These are phyloP conservation scores for Pseudogymnoascus sp. DNA, from an alignment of 2,329 filamentous ascomycete genomes.

Conservation along the genomic window DNA sequence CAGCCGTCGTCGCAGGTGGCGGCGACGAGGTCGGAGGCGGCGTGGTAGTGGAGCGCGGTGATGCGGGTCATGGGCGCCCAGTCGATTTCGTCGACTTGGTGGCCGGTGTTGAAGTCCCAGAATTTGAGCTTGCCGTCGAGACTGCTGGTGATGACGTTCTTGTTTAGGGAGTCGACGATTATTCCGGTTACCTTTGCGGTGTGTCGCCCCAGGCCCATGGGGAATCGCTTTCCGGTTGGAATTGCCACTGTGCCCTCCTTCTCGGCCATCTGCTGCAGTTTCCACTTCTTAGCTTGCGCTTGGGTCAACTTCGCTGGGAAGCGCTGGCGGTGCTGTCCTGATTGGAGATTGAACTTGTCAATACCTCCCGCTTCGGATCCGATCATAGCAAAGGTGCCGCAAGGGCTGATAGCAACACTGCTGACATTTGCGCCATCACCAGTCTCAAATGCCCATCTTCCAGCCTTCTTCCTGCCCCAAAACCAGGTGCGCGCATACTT, in stretches of 20 bases:
- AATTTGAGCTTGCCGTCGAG: conserved; percentile 93
- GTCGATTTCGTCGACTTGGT: conserved; percentile 69
- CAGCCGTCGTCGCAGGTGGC: conserved; percentile 83
- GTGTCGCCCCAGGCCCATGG: conserved; percentile 58
- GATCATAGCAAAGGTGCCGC: conserved; percentile 86
- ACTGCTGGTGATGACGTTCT: conserved; percentile 74
- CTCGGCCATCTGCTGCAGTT: conserved; percentile 48
- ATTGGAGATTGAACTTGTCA: conserved; percentile 96
- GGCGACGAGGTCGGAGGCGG: conserved; percentile 74
- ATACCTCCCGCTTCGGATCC: conserved; percentile 77
- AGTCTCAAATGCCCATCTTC: conserved; percentile 86
- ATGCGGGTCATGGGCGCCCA: conserved; percentile 73
- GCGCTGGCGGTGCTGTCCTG: conserved; percentile 75
- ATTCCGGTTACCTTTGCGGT: conserved; percentile 76
- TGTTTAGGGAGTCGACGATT: conserved; percentile 82
- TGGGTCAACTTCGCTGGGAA: conserved; percentile 76
- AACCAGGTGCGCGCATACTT: conserved; percentile 90
- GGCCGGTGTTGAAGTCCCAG: conserved; percentile 87
- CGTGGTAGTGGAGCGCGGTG: conserved; percentile 70
- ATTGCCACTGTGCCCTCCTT: conserved; percentile 20
- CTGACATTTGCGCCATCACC: conserved; percentile 74
- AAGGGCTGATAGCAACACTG: conserved; percentile 81
- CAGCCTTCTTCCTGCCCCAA: conserved; percentile 89
- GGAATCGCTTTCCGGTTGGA: conserved; percentile 19
- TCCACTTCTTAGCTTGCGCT: conserved; percentile 67